These are phyloP conservation scores for Termitomyces sp. DNA, from an alignment of 768 basidiomycete species.

Conservation along the genomic window DNA sequence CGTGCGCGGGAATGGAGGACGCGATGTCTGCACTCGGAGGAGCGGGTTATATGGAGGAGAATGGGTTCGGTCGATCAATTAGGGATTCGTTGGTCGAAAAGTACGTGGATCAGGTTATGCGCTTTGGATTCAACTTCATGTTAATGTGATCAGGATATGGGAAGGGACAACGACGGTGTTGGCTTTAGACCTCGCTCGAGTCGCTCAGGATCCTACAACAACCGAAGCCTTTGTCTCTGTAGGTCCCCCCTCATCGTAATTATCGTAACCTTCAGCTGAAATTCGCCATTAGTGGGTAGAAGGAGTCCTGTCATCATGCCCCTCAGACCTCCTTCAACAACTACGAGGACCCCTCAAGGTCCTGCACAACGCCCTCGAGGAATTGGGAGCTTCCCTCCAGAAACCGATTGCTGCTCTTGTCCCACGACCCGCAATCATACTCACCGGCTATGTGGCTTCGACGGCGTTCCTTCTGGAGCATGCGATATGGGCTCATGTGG, in stretches of 20 bases:
- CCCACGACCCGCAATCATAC: constrained; percentile 51
- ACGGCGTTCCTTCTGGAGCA: constrained; percentile 62
- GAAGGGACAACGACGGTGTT: constrained; percentile 71
- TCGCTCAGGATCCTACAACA: constrained; percentile 36
- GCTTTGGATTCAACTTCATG: background rate
- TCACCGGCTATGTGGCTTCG: constrained; percentile 51
- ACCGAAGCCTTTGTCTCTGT: constrained; percentile 47
- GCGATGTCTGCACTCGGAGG: constrained; percentile 72
- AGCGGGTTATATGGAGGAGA: constrained; percentile 83
- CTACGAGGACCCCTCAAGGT: constrained; percentile 24
- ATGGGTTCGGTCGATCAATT: constrained; percentile 62
- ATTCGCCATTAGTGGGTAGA: constrained; percentile 44
- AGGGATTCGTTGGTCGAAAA: constrained; percentile 71
- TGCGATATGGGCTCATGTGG: constrained; percentile 48
- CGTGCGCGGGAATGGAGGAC: constrained; percentile 60
- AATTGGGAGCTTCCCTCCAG: constrained; percentile 34
- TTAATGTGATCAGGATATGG: constrained; percentile 56
- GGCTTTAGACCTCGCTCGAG: constrained; percentile 59
- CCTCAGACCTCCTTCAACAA: constrained; percentile 22
- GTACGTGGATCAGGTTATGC: constrained; percentile 17
- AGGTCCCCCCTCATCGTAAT: constrained; percentile 13
- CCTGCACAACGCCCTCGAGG: constrained; percentile 33
- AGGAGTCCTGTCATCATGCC: constrained; percentile 34
- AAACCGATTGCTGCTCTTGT: constrained; percentile 40
- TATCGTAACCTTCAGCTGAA: background rate